Conservation (phyloP, 106 monocot species). For the Dactylorhiza incarnata region DNA sequence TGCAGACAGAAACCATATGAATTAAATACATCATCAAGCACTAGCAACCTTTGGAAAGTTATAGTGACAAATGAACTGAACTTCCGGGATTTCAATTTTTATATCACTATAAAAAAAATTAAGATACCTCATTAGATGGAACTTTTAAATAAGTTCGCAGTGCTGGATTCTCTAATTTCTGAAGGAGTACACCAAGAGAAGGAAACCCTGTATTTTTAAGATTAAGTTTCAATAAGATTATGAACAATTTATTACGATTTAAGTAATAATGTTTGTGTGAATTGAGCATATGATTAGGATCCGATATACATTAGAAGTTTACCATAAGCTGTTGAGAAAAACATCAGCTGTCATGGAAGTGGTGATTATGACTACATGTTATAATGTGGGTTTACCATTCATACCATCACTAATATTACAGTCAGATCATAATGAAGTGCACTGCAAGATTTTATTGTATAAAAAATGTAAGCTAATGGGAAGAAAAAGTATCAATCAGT, state of each 20-base stretch:
- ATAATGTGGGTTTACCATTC: not conserved
- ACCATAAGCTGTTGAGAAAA: not conserved
- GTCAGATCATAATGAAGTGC: too few relatives aligned
- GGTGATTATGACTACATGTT: not conserved
- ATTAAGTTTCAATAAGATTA: not conserved
- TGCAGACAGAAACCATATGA: not conserved
- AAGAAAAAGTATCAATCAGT: too few relatives aligned
- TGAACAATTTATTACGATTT: not conserved
- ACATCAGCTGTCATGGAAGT: not conserved
- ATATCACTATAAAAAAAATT: not conserved
- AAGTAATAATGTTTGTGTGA: not conserved
- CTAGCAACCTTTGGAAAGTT: not conserved
- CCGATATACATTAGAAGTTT: not conserved
- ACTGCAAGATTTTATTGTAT: too few relatives aligned
- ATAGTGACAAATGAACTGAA: not conserved
- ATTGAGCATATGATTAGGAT: not conserved
- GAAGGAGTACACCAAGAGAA: constrained; percentile 89
- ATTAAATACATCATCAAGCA: not conserved
- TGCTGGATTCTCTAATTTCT: constrained; percentile 95
- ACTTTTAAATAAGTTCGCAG: constrained; percentile 80
- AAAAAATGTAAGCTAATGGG: too few relatives aligned
- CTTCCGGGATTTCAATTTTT: not conserved
- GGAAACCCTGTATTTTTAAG: constrained; percentile 69
- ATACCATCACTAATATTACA: too few relatives aligned
- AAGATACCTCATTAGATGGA: constrained; percentile 74